phyloP scores from a whole-genome alignment of 305 asterid genomes.

The Fraxinus ornus region DNA sequence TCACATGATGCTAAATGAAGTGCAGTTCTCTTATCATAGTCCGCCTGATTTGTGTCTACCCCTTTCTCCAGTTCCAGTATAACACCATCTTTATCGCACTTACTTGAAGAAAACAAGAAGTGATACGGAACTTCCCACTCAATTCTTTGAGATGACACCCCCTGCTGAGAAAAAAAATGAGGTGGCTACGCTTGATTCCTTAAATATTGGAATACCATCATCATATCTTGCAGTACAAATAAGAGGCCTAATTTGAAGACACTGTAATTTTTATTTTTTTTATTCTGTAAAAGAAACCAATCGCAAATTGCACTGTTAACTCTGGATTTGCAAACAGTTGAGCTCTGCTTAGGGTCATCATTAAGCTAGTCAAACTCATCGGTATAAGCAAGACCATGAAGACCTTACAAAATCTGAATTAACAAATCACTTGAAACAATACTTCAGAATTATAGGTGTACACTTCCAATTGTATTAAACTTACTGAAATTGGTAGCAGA shows the following conservation, averaged over 20 bases:
- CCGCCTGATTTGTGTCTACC: slow-evolving; percentile 47
- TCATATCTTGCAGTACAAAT: neutral
- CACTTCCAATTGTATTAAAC: neutral
- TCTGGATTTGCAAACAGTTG: neutral
- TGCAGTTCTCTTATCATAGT: slow-evolving; percentile 67
- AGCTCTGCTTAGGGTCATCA: neutral
- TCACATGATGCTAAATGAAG: slow-evolving; percentile 68
- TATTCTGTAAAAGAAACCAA: neutral
- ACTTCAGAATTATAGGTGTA: neutral
- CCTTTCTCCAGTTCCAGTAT: slow-evolving; percentile 52
- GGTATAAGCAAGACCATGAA: neutral
- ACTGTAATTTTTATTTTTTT: neutral
- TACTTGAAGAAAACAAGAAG: slow-evolving; percentile 49
- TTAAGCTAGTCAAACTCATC: neutral
- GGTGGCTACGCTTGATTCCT: neutral
- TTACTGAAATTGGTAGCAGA: neutral
- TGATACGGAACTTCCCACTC: slow-evolving; percentile 47
- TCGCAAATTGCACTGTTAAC: neutral
- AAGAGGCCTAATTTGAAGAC: slow-evolving; percentile 1
- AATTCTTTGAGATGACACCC: slow-evolving; percentile 31
- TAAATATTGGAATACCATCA: slow-evolving; percentile 2
- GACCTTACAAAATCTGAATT: neutral
- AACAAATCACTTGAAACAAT: neutral
- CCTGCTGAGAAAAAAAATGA: slow-evolving; percentile 15
- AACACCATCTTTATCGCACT: slow-evolving; percentile 62